Evolutionary conservation across 192 early-diverging fungal genomes (phyloP).

Genomic region (Coemansia sp.): DNA sequence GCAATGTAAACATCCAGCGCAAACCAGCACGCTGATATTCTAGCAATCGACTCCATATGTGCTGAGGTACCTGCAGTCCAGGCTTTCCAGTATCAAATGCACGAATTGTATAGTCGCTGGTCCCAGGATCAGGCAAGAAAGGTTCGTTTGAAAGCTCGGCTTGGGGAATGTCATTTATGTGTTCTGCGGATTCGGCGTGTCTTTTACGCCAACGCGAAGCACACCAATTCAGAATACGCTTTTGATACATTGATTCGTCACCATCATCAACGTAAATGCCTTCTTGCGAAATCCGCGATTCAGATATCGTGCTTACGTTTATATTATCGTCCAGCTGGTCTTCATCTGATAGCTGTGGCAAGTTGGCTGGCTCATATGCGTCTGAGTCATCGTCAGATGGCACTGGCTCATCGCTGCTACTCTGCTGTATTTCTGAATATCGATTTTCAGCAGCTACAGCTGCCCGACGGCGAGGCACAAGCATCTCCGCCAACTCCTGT

Average conservation of each 20-base stretch:
- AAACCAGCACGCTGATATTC: slow-evolving; percentile 87
- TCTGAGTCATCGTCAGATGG: neutral
- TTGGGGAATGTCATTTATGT: slow-evolving; percentile 4
- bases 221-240: slow-evolving; percentile 54
- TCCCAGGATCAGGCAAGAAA: slow-evolving; percentile 35
- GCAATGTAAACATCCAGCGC: slow-evolving; percentile 86
- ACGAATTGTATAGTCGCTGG: slow-evolving; percentile 23
- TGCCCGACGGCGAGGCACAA: slow-evolving; percentile 15
- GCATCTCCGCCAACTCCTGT: slow-evolving; percentile 9
- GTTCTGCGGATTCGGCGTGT: neutral
- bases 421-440: neutral
- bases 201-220: slow-evolving; percentile 38
- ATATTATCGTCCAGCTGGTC: neutral
- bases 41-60: slow-evolving; percentile 76
- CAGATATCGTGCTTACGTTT: neutral
- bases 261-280: slow-evolving; percentile 48
- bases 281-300: neutral
- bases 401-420: neutral
- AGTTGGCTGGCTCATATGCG: neutral
- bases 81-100: slow-evolving; percentile 24
- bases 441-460: slow-evolving; percentile 20
- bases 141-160: slow-evolving; percentile 34
- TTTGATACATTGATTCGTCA: slow-evolving; percentile 54
- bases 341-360: neutral
- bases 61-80: slow-evolving; percentile 68